Percentiles rank a stretch among this genome's conserved stretches.
These are phyloP conservation scores for Gastrodia elata DNA, from an alignment of 106 monocot genomes.

Conservation along the genomic window DNA sequence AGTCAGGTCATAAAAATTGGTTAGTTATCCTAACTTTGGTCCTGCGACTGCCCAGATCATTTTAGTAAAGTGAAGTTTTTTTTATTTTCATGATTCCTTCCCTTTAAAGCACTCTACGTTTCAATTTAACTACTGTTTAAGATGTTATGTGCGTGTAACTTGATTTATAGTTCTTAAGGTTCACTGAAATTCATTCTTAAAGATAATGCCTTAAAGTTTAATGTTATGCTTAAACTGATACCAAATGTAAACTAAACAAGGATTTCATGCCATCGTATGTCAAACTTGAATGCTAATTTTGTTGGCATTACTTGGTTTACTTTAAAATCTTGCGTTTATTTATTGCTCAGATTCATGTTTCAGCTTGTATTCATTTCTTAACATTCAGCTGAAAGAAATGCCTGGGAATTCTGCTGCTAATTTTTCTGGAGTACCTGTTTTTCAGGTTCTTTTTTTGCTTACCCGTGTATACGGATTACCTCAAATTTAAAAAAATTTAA, in stretches of 20 bases:
- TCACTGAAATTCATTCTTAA: background rate
- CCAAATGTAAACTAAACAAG: background rate
- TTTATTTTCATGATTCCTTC: background rate
- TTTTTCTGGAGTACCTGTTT: constrained; percentile 66
- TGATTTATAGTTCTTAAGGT: background rate
- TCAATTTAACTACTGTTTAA: background rate
- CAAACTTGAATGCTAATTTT: background rate
- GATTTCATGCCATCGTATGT: background rate
- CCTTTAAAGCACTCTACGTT: background rate
- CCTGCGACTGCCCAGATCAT: background rate
- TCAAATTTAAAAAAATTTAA: background rate
- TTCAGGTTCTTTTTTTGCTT: constrained; percentile 43
- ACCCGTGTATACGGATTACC: background rate
- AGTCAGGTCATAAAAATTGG: background rate
- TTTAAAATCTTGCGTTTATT: background rate
- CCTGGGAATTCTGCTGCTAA: constrained; percentile 22
- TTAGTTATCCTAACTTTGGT: background rate
- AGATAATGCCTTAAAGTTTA: no score
- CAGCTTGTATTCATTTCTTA: background rate
- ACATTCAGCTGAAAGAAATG: constrained; percentile 31
- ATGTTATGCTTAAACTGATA: no score
- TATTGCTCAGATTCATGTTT: background rate
- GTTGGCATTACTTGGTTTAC: background rate
- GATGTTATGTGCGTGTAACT: background rate
- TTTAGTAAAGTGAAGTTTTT: background rate